phyloP scores from a whole-genome alignment of 2,329 filamentous ascomycete species.

The Fusarium secorum region DNA sequence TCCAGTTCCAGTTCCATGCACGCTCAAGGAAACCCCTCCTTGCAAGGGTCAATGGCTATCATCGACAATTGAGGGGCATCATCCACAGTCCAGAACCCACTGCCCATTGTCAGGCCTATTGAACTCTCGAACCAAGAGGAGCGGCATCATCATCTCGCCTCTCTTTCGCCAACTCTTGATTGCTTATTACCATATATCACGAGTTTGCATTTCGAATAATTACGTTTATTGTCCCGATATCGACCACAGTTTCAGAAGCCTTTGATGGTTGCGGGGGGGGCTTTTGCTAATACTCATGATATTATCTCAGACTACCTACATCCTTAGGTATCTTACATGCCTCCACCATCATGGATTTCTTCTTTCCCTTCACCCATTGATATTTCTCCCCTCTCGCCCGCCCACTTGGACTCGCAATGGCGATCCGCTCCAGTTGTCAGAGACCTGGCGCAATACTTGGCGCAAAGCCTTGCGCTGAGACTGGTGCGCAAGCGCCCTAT shows the following conservation, averaged over 20 bases:
- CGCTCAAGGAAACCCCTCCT: constrained; percentile 20
- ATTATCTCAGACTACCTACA: background rate
- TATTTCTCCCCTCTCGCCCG: constrained; percentile 10
- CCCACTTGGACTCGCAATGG: constrained; percentile 19
- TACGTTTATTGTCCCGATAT: constrained; percentile 18
- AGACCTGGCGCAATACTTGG: constrained; percentile 25
- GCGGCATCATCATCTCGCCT: constrained; percentile 28
- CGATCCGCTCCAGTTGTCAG: constrained; percentile 40
- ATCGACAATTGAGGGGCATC: constrained; percentile 33
- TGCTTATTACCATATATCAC: constrained; percentile 18
- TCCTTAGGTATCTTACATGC: background rate
- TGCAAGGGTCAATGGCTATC: constrained; percentile 25
- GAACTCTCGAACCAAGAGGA: constrained; percentile 24
- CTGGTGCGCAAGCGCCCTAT: constrained; percentile 7
- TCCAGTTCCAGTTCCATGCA: background rate
- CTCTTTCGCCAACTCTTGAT: constrained; percentile 22
- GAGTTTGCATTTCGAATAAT: constrained; percentile 17
- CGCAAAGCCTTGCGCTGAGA: constrained; percentile 11
- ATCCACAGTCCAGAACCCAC: constrained; percentile 31
- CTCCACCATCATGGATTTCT: constrained; percentile 32
- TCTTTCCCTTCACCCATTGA: constrained; percentile 22
- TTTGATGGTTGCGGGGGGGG: background rate
- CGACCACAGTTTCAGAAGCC: background rate
- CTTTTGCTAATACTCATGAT: constrained; percentile 26
- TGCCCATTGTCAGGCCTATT: constrained; percentile 30